Conservation (phyloP, 345 rosid species). For the Hibiscus trionum region DNA sequence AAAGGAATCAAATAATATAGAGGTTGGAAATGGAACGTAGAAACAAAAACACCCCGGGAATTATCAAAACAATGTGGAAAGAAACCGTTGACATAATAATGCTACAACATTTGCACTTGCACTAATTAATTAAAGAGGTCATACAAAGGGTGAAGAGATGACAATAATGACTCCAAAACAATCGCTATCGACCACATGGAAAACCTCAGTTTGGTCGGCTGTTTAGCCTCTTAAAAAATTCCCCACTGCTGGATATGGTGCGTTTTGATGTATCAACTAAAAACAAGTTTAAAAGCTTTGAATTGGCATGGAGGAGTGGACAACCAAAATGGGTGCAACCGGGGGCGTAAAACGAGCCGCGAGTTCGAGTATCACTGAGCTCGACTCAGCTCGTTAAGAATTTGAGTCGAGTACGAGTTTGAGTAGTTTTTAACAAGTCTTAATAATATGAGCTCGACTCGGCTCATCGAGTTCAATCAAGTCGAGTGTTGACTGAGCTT, state of each 20-base stretch:
- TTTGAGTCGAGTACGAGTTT: too few relatives aligned
- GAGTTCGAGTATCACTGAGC: too few relatives aligned
- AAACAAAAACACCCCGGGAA: background rate
- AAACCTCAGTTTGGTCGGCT: slow-evolving; percentile 43
- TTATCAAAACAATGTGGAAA: background rate
- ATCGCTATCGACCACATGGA: slow-evolving; percentile 48
- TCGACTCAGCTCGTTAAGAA: too few relatives aligned
- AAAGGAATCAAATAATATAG: background rate
- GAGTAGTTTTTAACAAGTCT: too few relatives aligned
- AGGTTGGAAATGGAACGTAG: background rate
- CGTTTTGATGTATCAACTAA: slow-evolving; percentile 19
- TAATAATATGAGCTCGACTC: too few relatives aligned
- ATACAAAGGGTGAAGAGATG: slow-evolving; percentile 23
- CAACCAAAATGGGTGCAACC: too few relatives aligned
- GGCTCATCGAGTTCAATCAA: too few relatives aligned
- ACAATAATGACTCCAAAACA: slow-evolving; percentile 30
- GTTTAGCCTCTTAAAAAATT: slow-evolving; percentile 23
- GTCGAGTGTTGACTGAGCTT: too few relatives aligned
- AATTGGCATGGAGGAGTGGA: too few relatives aligned
- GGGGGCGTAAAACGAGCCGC: too few relatives aligned
- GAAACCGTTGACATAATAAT: slow-evolving; percentile 16
- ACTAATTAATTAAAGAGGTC: background rate
- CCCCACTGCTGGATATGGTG: slow-evolving; percentile 22
- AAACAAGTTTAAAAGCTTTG: background rate
- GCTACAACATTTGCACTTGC: slow-evolving; percentile 7